Percentiles rank a stretch among this genome's conserved stretches.
These are phyloP conservation scores for Aphanomyces stellatus DNA, from an alignment of 352 stramenopile species.

Conservation along the genomic window DNA sequence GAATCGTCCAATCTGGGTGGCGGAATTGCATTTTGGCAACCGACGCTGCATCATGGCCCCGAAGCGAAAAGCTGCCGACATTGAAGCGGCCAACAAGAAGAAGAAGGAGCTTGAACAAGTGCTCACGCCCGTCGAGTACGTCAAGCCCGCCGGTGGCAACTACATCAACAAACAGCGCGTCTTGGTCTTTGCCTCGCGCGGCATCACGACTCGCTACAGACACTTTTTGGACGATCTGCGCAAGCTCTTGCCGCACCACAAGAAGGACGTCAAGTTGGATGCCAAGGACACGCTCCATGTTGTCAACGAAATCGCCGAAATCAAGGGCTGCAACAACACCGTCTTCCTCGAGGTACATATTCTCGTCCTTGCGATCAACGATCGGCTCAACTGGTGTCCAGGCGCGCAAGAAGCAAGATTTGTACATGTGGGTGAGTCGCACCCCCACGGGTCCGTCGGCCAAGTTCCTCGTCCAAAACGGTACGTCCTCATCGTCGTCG, in stretches of 20 bases:
- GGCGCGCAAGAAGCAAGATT: slow-evolving; percentile 94
- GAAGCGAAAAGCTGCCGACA: neutral
- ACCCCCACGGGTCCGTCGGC: slow-evolving; percentile 92
- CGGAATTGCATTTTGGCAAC: too few relatives aligned
- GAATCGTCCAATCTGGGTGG: too few relatives aligned
- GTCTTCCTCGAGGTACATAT: slow-evolving; percentile 88
- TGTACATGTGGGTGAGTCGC: slow-evolving; percentile 98
- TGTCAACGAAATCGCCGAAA: slow-evolving; percentile 98
- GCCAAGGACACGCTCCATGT: slow-evolving; percentile 89
- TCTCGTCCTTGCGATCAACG: neutral
- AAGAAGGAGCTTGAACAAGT: neutral
- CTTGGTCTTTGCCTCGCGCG: slow-evolving; percentile 88
- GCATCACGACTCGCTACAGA: slow-evolving; percentile 92
- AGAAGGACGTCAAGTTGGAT: slow-evolving; percentile 99
- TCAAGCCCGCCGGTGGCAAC: slow-evolving; percentile 12
- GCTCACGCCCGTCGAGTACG: neutral
- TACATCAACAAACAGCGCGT: slow-evolving; percentile 92
- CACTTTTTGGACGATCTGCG: slow-evolving; percentile 98
- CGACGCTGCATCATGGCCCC: too few relatives aligned
- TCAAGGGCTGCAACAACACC: slow-evolving; percentile 96
- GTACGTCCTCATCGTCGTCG: slow-evolving; percentile 31
- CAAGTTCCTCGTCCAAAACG: slow-evolving; percentile 98
- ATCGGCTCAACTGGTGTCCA: neutral
- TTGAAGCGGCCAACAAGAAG: neutral
- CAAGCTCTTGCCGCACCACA: slow-evolving; percentile 97